Evolutionary conservation across 306 rosid species (phyloP).

Genomic region (Trifolium subterraneum): DNA sequence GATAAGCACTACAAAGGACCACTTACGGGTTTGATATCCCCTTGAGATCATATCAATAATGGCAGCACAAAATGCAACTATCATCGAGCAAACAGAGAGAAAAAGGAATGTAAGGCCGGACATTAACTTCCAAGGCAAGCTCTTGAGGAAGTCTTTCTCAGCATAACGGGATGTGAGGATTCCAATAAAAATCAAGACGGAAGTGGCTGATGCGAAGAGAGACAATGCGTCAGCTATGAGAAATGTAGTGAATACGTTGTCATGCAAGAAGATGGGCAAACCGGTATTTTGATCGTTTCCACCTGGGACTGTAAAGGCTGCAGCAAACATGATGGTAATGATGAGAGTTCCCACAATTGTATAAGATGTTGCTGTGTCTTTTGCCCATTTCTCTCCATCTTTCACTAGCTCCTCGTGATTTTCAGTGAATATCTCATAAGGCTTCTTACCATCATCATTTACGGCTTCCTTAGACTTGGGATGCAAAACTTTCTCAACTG

Average conservation of each 20-base stretch:
- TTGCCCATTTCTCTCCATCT: conserved; percentile 41
- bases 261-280: neutral
- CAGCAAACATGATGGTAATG: conserved; percentile 30
- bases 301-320: conserved; percentile 36
- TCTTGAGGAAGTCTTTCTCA: neutral
- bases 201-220: conserved; percentile 19
- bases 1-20: neutral
- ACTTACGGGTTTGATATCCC: neutral
- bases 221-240: conserved; percentile 2
- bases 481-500: conserved; percentile 21
- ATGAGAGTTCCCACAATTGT: conserved; percentile 29
- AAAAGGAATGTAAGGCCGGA: neutral
- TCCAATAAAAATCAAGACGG: conserved; percentile 20
- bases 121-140: neutral
- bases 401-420: conserved; percentile 17
- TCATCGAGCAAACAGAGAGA: conserved; percentile 4
- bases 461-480: neutral
- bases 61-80: conserved; percentile 13
- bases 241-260: neutral
- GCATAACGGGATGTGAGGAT: conserved; percentile 14
- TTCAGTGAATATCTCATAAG: conserved; percentile 21
- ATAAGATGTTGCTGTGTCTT: neutral
- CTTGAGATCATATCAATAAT: neutral
- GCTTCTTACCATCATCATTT: conserved; percentile 10
- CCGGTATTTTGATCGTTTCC: conserved; percentile 17